Percentiles rank a stretch among this genome's conserved stretches.
These are phyloP conservation scores for Euptelea pleiosperma DNA, from an alignment of 164 flowering plant species.

Conservation along the genomic window DNA sequence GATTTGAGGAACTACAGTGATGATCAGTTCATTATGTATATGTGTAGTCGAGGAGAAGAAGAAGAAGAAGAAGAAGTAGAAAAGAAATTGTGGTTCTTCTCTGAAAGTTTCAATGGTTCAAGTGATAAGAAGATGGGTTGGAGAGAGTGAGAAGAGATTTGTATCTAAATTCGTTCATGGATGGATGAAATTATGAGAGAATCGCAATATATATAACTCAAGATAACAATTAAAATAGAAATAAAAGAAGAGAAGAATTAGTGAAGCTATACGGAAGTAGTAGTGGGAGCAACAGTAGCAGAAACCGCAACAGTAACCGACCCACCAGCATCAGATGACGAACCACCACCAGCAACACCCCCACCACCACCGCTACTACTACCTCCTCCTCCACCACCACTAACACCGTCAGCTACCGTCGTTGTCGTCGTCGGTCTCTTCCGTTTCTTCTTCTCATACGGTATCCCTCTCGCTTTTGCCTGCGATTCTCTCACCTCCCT, in stretches of 20 bases:
- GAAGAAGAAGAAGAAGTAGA: too few relatives aligned
- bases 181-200: not conserved
- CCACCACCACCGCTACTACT: constrained; percentile 17
- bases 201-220: not conserved
- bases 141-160: too few relatives aligned
- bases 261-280: constrained; percentile 3
- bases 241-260: constrained; percentile 1
- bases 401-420: constrained; percentile 9
- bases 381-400: too few relatives aligned
- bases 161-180: constrained; percentile 3
- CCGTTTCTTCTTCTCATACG: constrained; percentile 74
- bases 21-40: too few relatives aligned
- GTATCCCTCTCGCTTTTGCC: constrained; percentile 65
- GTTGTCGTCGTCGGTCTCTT: constrained; percentile 26
- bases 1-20: too few relatives aligned
- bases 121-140: too few relatives aligned
- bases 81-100: too few relatives aligned
- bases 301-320: constrained; percentile 7
- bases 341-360: constrained; percentile 14
- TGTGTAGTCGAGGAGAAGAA: too few relatives aligned
- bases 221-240: too few relatives aligned
- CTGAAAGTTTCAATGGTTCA: too few relatives aligned
- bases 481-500: constrained; percentile 64
- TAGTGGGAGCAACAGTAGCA: constrained; percentile 10
- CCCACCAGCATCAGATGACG: constrained; percentile 6